Evolutionary conservation across 2,329 filamentous ascomycete genomes (phyloP), one percentile per base, ranked within the genome.

Genomic region (Fusarium chaquense): DNA sequence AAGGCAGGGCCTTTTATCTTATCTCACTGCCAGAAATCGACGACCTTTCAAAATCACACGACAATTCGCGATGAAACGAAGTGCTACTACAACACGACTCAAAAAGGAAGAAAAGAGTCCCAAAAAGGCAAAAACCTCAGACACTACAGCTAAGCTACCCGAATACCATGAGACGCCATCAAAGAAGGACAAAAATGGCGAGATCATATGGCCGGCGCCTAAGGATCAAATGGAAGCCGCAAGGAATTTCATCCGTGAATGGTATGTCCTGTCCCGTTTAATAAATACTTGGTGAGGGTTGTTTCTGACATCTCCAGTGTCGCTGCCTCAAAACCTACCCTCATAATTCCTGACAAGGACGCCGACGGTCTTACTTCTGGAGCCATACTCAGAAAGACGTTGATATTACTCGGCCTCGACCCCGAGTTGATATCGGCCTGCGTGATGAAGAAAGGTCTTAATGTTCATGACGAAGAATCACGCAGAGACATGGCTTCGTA

Each of bases 271-370:
- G n/a, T 40, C 13, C 12, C 33, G 15, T 18, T 35, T 18, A 4
- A 9, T 35, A 4, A 16, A 33, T 9, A 33, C 7, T 33, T 12
- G 3, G 10, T 6, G 4, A 16, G 15, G 3, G 3, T 7, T 22
- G 7, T 40, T 15, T 43, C 12, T 32, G 7, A 40, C 13, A 64
- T 22, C 30, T 33, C 15, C 8, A 69, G 67, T 35, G 62, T 55
- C 5, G 32, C 49, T 22, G 53, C 57, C 2, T 45, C 53, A 6
- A 24, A 86, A 58, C 81, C 79, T 36, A 86, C 85, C 2, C 77
- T 91, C 20, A 87, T 92, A 16, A 83, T 91, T 0, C 90, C 90
- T 0, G 90, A 92, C 74, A 91, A 91, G 73, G 89, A 91, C 70
- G 89, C 89, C 4, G 90, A 92, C 76, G 90, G 90, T 0, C 80